phyloP scores from a whole-genome alignment of 805 yeast species.

The Candida nanaspora region DNA sequence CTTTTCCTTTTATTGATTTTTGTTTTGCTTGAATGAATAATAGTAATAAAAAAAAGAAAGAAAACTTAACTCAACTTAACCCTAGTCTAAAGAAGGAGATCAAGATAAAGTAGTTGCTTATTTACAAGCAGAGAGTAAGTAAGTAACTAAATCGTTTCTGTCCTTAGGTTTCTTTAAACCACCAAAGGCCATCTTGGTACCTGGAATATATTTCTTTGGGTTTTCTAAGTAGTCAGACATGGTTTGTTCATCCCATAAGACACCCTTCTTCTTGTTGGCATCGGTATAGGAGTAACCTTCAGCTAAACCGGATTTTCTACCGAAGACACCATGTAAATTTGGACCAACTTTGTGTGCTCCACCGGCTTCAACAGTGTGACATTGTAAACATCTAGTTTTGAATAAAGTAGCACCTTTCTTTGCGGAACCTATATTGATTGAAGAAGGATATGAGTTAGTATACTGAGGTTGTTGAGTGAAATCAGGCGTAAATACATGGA shows the following conservation, averaged over 20 bases:
- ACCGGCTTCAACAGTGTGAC: slow-evolving; percentile 94
- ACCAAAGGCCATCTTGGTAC: slow-evolving; percentile 99
- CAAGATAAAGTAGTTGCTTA: too few species aligned
- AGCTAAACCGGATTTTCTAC: slow-evolving; percentile 88
- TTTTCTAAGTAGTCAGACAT: slow-evolving; percentile 94
- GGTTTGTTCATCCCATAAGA: slow-evolving; percentile 78
- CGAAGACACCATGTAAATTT: slow-evolving; percentile 90
- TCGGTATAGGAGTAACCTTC: slow-evolving; percentile 95
- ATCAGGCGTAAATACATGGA: too few species aligned
- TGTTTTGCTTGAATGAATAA: too few species aligned
- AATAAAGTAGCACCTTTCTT: slow-evolving; percentile 97
- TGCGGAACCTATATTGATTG: slow-evolving; percentile 43
- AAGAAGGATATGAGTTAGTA: slow-evolving; percentile 6
- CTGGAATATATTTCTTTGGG: slow-evolving; percentile 99
- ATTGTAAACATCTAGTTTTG: slow-evolving; percentile 98
- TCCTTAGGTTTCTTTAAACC: slow-evolving; percentile 99
- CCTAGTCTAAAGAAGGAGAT: too few species aligned
- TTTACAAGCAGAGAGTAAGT: slow-evolving; percentile 54
- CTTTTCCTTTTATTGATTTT: too few species aligned
- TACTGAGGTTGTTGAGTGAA: not conserved
- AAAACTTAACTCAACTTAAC: too few species aligned
- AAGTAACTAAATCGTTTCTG: slow-evolving; percentile 93
- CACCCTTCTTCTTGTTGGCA: slow-evolving; percentile 96
- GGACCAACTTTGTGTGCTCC: slow-evolving; percentile 99
- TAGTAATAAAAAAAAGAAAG: not conserved